A percentile compares a stretch with the other conserved stretches of the same genome.
These are phyloP conservation scores for Larix kaempferi DNA, from an alignment of 75 land plant species.

Conservation along the genomic window DNA sequence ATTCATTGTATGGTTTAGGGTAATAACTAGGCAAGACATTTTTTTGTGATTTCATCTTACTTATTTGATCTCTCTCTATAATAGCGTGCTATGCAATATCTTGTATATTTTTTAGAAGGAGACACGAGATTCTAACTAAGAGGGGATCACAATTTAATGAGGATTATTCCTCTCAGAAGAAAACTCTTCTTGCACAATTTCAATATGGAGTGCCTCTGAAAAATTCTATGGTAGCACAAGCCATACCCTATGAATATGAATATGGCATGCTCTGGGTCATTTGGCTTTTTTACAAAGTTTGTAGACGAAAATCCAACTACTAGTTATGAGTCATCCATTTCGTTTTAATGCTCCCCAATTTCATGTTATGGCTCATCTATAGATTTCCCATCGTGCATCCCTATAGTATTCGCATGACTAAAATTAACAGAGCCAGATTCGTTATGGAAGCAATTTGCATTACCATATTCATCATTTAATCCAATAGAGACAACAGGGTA, in stretches of 20 bases:
- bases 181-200: background rate
- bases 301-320: conserved; percentile 42
- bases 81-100: background rate
- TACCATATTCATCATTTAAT: conserved; percentile 29
- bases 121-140: background rate
- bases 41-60: background rate
- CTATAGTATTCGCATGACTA: conserved; percentile 41
- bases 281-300: conserved; percentile 52
- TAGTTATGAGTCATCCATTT: conserved; percentile 56
- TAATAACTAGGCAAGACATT: background rate
- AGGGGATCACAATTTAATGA: background rate
- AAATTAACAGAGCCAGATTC: conserved; percentile 43
- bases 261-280: too few species aligned
- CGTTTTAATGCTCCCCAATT: conserved; percentile 54
- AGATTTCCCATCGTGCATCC: conserved; percentile 47
- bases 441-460: conserved; percentile 38
- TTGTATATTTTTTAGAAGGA: background rate
- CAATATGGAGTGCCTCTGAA: background rate
- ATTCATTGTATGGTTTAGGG: background rate
- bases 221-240: background rate
- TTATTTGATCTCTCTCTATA: too few species aligned
- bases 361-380: conserved; percentile 61
- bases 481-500: background rate
- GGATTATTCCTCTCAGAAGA: background rate
- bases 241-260: background rate